Conservation (phyloP, 2,329 filamentous ascomycete species). For the Claviceps pusilla region DNA sequence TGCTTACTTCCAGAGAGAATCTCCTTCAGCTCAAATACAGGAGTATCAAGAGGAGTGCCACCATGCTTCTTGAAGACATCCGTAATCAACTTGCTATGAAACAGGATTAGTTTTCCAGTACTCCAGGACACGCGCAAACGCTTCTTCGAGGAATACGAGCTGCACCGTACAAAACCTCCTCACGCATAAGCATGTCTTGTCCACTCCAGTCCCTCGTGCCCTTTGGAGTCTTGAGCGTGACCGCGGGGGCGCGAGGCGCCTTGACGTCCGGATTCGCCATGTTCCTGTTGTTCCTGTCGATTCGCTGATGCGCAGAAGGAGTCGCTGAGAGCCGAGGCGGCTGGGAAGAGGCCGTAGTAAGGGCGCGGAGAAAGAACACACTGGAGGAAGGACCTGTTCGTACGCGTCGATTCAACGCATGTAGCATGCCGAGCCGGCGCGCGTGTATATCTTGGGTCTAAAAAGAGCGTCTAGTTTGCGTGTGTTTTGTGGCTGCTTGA, state of each 20-base stretch:
- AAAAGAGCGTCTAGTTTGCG: constrained; percentile 5
- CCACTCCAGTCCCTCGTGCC: constrained; percentile 80
- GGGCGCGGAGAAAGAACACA: constrained; percentile 2
- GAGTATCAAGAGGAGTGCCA: constrained; percentile 64
- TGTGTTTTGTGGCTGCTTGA: constrained; percentile 6
- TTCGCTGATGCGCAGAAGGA: background rate
- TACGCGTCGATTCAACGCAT: constrained; percentile 7
- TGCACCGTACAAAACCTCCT: constrained; percentile 50
- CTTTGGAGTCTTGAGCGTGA: constrained; percentile 67
- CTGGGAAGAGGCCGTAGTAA: background rate
- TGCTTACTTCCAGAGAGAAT: constrained; percentile 55
- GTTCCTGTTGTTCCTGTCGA: constrained; percentile 9
- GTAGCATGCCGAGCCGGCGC: constrained; percentile 8
- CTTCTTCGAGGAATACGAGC: background rate
- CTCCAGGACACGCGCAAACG: background rate
- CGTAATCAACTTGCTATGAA: constrained; percentile 42
- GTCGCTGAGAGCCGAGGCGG: background rate
- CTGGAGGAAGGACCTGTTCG: background rate
- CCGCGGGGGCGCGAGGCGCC: constrained; percentile 31
- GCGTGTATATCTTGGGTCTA: background rate
- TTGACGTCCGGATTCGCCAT: constrained; percentile 19
- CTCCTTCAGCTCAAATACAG: constrained; percentile 74
- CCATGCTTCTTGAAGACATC: constrained; percentile 74
- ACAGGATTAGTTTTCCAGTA: background rate
- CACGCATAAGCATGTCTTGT: constrained; percentile 63